Evolutionary conservation across 2,329 filamentous ascomycete genomes (phyloP).

Genomic region (Bertia moriformis): DNA sequence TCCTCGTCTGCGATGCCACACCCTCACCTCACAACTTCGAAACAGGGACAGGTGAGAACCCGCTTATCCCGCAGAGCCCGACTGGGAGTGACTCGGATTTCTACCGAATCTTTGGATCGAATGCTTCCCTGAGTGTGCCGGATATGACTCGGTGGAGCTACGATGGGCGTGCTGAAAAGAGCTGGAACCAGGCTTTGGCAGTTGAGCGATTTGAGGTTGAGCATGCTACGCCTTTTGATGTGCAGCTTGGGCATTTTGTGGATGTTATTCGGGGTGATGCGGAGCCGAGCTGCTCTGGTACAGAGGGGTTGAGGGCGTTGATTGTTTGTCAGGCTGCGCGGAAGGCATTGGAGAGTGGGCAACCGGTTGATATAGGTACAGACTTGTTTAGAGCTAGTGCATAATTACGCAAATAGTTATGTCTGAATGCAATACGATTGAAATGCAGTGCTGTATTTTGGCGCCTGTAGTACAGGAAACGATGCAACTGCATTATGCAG

Average conservation of each 20-base stretch:
- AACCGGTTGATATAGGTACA: neutral
- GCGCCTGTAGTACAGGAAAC: too few species aligned
- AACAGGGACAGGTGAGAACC: slow-evolving; percentile 41
- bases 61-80: slow-evolving; percentile 22
- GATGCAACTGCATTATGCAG: too few species aligned
- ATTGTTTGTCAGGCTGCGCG: slow-evolving; percentile 34
- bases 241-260: slow-evolving; percentile 34
- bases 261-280: slow-evolving; percentile 26
- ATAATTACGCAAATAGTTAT: too few species aligned
- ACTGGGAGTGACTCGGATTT: slow-evolving; percentile 20
- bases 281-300: slow-evolving; percentile 27
- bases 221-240: slow-evolving; percentile 28
- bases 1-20: slow-evolving; percentile 35
- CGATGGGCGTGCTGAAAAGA: slow-evolving; percentile 15
- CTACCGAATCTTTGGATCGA: slow-evolving; percentile 38
- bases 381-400: too few species aligned
- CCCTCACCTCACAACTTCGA: slow-evolving; percentile 39
- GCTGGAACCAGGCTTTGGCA: slow-evolving; percentile 22
- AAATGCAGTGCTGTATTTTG: too few species aligned
- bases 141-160: slow-evolving; percentile 36
- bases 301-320: slow-evolving; percentile 33
- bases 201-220: slow-evolving; percentile 13
- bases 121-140: slow-evolving; percentile 34
- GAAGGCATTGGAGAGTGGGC: slow-evolving; percentile 18
- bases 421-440: too few species aligned